Conservation (phyloP, 2,329 filamentous ascomycete species). For the Trichothecium roseum region DNA sequence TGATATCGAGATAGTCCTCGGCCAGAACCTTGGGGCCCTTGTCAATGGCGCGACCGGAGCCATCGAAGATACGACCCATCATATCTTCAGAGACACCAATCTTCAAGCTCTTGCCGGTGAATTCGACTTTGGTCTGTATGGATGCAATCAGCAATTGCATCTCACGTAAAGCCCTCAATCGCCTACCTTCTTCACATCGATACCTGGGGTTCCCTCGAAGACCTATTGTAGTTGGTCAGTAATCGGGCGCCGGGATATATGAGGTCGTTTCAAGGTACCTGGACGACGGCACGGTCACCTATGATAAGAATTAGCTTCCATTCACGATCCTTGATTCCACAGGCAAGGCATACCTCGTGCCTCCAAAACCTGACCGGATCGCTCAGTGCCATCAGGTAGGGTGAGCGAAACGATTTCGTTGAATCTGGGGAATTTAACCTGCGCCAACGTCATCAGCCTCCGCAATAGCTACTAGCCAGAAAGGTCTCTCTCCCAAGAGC, state of each 20-base stretch:
- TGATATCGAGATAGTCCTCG: constrained; percentile 98
- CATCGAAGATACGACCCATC: constrained; percentile 97
- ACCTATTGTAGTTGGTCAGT: constrained; percentile 45
- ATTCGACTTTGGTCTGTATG: constrained; percentile 83
- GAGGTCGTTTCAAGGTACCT: constrained; percentile 46
- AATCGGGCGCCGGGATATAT: neutral
- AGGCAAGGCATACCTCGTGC: constrained; percentile 69
- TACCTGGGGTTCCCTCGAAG: constrained; percentile 92
- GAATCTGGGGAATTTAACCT: constrained; percentile 96
- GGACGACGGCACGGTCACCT: constrained; percentile 92
- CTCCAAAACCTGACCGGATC: constrained; percentile 93
- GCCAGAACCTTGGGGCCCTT: constrained; percentile 97
- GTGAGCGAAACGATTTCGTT: constrained; percentile 98
- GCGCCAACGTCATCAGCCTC: constrained; percentile 2
- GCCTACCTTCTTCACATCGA: constrained; percentile 95
- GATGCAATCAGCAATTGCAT: constrained; percentile 13
- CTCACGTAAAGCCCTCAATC: constrained; percentile 2
- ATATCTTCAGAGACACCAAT: constrained; percentile 99
- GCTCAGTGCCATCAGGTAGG: constrained; percentile 85
- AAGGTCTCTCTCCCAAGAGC: constrained; percentile 1
- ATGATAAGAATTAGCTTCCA: neutral
- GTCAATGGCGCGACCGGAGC: constrained; percentile 94
- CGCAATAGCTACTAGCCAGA: neutral
- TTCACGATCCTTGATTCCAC: constrained; percentile 6
- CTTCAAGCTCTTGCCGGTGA: constrained; percentile 94